These are phyloP conservation scores for Ceratobasidium sp. DNA, from an alignment of 1,284 basidiomycete species.

Conservation along the genomic window DNA sequence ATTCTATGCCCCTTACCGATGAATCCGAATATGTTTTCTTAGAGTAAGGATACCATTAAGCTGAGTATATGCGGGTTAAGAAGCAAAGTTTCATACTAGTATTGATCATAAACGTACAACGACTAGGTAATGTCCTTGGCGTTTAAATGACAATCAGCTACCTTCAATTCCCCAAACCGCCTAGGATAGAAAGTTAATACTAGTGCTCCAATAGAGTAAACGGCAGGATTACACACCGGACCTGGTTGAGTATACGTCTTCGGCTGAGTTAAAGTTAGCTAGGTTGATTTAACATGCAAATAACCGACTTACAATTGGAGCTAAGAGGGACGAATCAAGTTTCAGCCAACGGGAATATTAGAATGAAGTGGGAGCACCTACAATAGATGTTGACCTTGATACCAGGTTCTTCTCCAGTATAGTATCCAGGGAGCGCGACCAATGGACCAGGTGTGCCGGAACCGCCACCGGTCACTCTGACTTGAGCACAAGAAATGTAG, in stretches of 20 bases:
- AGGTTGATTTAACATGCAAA: not conserved
- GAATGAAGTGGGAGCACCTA: not conserved
- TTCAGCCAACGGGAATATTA: not conserved
- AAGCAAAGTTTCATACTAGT: too few species aligned
- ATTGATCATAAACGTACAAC: too few species aligned
- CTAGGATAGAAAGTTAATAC: too few species aligned
- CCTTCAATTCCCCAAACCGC: too few species aligned
- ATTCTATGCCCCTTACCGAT: too few species aligned
- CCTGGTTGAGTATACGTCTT: constrained; percentile 27
- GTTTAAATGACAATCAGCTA: too few species aligned
- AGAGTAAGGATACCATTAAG: too few species aligned
- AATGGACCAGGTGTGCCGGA: constrained; percentile 35
- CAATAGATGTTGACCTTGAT: constrained; percentile 55
- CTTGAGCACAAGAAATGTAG: constrained; percentile 51
- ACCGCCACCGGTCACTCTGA: constrained; percentile 53
- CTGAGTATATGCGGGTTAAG: too few species aligned
- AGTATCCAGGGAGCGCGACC: constrained; percentile 46
- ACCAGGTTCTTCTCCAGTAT: constrained; percentile 51
- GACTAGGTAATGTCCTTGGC: too few species aligned
- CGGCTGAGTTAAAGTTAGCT: not conserved
- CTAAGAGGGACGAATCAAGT: not conserved
- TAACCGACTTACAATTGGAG: constrained; percentile 12
- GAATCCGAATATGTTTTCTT: too few species aligned
- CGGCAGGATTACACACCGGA: constrained; percentile 22
- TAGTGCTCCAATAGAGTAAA: too few species aligned